These are phyloP conservation scores for Mentha longifolia DNA, from an alignment of 257 asterid genomes.

Conservation along the genomic window DNA sequence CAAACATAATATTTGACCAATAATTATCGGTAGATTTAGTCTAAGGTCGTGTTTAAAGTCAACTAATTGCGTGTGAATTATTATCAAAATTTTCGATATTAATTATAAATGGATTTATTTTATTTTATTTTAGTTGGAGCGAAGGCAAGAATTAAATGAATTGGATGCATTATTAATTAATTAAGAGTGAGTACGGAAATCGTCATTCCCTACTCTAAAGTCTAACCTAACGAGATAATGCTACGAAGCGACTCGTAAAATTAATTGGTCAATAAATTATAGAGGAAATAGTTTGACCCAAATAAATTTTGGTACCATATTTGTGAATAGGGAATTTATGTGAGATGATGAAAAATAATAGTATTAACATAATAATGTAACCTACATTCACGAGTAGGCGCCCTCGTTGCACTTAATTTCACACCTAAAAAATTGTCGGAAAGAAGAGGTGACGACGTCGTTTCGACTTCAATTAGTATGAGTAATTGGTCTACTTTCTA, in stretches of 20 bases:
- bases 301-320: slow-evolving; percentile 2
- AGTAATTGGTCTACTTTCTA: no score
- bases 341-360: not conserved
- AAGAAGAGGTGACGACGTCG: not conserved
- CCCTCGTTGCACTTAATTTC: not conserved
- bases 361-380: not conserved
- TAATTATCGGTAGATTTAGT: not conserved
- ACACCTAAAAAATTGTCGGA: slow-evolving; percentile 7
- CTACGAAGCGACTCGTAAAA: not conserved
- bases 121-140: not conserved
- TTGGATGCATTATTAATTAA: not conserved
- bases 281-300: slow-evolving; percentile 10
- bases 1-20: slow-evolving; percentile 10
- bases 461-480: no score
- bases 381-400: not conserved
- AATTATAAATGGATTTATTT: no score
- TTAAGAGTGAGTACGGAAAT: not conserved
- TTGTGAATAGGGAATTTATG: not conserved
- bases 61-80: slow-evolving; percentile 2
- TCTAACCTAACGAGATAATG: not conserved
- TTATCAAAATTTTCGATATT: not conserved
- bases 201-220: slow-evolving; percentile 5
- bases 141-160: not conserved
- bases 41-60: not conserved
- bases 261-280: not conserved